phyloP scores from a whole-genome alignment of 2,329 filamentous ascomycete genomes.

The Coniochaeta ligniaria region DNA sequence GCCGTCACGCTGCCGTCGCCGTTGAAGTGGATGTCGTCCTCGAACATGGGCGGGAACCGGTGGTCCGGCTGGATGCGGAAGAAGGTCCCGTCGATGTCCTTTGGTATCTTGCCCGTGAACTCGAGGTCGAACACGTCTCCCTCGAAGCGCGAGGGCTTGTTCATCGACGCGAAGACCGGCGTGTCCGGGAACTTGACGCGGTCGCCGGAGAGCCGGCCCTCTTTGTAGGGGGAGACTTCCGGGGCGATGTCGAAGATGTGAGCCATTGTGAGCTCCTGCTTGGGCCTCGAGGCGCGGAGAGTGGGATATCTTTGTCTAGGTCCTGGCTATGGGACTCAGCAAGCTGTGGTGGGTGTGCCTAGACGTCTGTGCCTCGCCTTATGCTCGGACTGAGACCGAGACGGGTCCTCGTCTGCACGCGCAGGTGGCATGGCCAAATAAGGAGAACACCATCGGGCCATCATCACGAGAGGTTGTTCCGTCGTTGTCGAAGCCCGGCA shows the following conservation, averaged over 20 bases:
- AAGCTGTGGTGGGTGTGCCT: background rate
- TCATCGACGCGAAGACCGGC: conserved; percentile 25
- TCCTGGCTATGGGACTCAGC: background rate
- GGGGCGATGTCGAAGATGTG: conserved; percentile 26
- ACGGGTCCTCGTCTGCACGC: background rate
- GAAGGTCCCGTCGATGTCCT: conserved; percentile 37
- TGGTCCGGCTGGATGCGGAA: conserved; percentile 45
- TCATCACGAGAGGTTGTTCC: background rate
- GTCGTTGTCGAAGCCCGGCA: background rate
- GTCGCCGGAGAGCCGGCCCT: conserved; percentile 19
- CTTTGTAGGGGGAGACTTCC: conserved; percentile 21
- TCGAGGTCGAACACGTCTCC: conserved; percentile 28
- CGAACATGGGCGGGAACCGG: conserved; percentile 45
- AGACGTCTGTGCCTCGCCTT: background rate
- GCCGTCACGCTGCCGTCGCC: conserved; percentile 31
- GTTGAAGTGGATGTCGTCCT: conserved; percentile 37
- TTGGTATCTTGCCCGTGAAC: conserved; percentile 31
- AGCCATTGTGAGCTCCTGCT: conserved; percentile 18
- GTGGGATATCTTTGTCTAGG: background rate
- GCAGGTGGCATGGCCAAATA: background rate
- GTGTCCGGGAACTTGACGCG: conserved; percentile 25
- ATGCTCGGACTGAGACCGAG: background rate
- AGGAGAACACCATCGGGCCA: background rate
- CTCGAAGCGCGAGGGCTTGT: conserved; percentile 28
- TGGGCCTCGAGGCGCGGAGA: background rate